These are phyloP conservation scores for Kwoniella bestiolae DNA, from an alignment of 768 basidiomycete species.

Conservation along the genomic window DNA sequence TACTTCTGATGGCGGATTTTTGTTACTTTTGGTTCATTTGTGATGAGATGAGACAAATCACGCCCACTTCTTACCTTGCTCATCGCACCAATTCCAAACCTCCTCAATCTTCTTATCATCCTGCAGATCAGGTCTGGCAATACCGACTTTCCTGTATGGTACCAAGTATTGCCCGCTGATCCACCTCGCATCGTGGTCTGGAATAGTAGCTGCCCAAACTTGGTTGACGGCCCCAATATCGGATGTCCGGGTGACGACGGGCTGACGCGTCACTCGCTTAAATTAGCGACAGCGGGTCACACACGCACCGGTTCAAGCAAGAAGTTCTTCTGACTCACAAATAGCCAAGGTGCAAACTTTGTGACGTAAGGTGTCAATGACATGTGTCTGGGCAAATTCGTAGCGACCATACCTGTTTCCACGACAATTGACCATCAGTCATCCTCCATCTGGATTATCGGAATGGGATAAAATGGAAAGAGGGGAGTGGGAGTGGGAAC, in stretches of 20 bases:
- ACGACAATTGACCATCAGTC: background rate
- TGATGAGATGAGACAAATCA: background rate
- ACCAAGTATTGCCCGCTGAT: conserved; percentile 46
- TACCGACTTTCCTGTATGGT: conserved; percentile 41
- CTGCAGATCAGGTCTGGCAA: conserved; percentile 37
- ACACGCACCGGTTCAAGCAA: too few species aligned
- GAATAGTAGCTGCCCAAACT: conserved; percentile 45
- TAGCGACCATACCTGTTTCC: conserved; percentile 42
- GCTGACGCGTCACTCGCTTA: conserved; percentile 11
- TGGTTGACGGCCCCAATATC: conserved; percentile 40
- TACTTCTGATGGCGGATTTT: too few species aligned
- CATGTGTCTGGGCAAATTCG: conserved; percentile 37
- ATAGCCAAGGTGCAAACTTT: conserved; percentile 32
- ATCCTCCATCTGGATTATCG: too few species aligned
- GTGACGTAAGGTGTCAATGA: conserved; percentile 16
- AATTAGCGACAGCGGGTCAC: too few species aligned
- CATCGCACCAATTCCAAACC: conserved; percentile 50
- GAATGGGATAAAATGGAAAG: background rate
- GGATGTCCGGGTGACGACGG: conserved; percentile 31
- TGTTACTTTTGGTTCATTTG: background rate
- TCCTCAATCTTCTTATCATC: conserved; percentile 24
- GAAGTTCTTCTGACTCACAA: conserved; percentile 41
- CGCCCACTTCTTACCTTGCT: conserved; percentile 30
- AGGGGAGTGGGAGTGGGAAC: background rate
- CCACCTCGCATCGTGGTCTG: conserved; percentile 26